phyloP scores from a whole-genome alignment of 2,329 filamentous ascomycete species.

The Sporothrix curviconia region DNA sequence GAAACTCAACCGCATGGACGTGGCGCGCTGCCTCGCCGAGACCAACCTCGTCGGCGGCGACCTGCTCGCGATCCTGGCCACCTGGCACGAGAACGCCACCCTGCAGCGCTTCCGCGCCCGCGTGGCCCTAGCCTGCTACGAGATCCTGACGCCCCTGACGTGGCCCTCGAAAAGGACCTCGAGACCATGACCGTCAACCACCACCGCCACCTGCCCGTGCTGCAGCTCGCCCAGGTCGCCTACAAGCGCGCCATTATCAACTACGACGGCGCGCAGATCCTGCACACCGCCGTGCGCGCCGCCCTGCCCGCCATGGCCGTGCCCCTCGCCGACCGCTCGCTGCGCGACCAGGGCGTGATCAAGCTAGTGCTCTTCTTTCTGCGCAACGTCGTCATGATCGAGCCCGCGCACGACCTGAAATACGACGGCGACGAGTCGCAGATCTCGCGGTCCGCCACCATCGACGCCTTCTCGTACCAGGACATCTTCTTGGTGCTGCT shows the following conservation, averaged over 20 bases:
- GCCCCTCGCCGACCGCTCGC: conserved; percentile 65
- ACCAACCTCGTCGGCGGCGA: conserved; percentile 89
- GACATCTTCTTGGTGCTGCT: conserved; percentile 82
- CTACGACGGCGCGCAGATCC: conserved; percentile 67
- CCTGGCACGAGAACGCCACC: conserved; percentile 67
- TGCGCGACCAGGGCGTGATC: conserved; percentile 85
- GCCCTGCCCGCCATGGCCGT: conserved; percentile 81
- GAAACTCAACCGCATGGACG: conserved; percentile 87
- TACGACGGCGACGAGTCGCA: conserved; percentile 86
- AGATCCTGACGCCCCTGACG: conserved; percentile 85
- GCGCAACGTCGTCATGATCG: conserved; percentile 81
- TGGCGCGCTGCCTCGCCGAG: conserved; percentile 85
- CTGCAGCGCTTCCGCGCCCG: conserved; percentile 71
- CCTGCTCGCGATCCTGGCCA: conserved; percentile 77
- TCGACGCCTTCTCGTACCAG: conserved; percentile 84
- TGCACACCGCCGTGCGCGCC: conserved; percentile 73
- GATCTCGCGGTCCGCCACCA: conserved; percentile 77
- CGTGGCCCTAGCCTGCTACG: conserved; percentile 77
- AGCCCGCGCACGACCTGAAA: conserved; percentile 62
- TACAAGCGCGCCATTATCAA: conserved; percentile 90
- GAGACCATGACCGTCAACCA: conserved; percentile 87
- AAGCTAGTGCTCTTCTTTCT: conserved; percentile 84
- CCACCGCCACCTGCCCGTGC: conserved; percentile 81
- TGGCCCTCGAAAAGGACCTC: conserved; percentile 77
- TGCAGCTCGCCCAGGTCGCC: conserved; percentile 77